These are phyloP conservation scores for Fremontodendron californicum DNA, from an alignment of 345 rosid species.

Conservation along the genomic window DNA sequence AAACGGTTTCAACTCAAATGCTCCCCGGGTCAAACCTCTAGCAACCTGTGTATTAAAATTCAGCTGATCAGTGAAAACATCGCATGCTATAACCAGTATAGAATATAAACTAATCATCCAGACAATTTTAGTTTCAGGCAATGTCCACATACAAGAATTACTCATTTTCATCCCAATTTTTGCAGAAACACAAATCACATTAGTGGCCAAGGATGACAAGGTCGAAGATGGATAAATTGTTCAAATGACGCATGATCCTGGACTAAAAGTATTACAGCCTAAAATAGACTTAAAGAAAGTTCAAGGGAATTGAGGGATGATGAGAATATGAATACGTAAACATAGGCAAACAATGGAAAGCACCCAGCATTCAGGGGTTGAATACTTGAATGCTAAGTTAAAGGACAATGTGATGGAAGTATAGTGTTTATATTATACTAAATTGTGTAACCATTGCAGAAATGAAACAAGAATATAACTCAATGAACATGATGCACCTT, in stretches of 20 bases:
- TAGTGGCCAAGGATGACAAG: background rate
- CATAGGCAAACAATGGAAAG: background rate
- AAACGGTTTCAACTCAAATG: slow-evolving; percentile 75
- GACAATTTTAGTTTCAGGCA: background rate
- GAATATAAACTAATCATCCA: background rate
- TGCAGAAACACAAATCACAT: background rate
- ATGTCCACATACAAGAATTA: slow-evolving; percentile 7
- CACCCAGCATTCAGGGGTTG: background rate
- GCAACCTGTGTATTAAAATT: slow-evolving; percentile 53
- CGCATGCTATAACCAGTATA: background rate
- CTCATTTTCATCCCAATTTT: background rate
- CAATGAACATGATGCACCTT: slow-evolving; percentile 49
- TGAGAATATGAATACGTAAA: background rate
- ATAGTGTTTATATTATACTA: background rate
- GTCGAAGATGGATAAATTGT: background rate
- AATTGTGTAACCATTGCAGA: slow-evolving; percentile 6
- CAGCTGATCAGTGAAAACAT: slow-evolving; percentile 1
- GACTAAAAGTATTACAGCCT: background rate
- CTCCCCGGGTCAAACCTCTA: slow-evolving; percentile 76
- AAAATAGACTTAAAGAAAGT: background rate
- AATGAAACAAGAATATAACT: background rate
- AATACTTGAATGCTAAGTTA: background rate
- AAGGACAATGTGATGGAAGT: background rate
- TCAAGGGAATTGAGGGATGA: background rate
- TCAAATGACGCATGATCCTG: slow-evolving; percentile 4